Evolutionary conservation across 805 yeast genomes (phyloP).

Genomic region (Starmerella vitae): DNA sequence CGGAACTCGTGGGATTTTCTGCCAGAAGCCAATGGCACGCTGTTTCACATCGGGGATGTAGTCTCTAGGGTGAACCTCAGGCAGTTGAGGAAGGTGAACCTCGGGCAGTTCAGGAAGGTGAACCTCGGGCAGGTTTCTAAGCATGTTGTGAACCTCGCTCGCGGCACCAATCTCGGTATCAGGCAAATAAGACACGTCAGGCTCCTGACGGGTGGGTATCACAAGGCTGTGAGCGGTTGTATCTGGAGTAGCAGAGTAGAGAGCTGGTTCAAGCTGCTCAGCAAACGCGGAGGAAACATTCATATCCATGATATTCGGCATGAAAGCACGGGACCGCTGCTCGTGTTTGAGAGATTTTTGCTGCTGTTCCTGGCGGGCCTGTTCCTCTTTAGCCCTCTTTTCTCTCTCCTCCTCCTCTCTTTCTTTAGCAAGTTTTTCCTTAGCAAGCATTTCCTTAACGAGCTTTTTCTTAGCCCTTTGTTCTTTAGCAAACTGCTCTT

Average conservation of each 20-base stretch:
- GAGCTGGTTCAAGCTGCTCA: slow-evolving; percentile 15
- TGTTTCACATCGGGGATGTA: too few species aligned
- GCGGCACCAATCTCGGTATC: not conserved
- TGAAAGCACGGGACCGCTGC: slow-evolving; percentile 16
- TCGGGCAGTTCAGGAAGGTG: not conserved
- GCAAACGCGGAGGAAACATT: slow-evolving; percentile 15
- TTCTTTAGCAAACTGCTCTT: too few species aligned
- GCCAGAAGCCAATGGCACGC: too few species aligned
- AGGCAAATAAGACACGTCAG: not conserved
- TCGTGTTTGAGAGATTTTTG: too few species aligned
- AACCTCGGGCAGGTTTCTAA: not conserved
- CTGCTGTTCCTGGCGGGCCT: too few species aligned
- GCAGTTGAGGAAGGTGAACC: not conserved
- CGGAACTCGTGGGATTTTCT: not conserved
- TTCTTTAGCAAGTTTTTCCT: too few species aligned
- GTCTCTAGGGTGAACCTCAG: not conserved
- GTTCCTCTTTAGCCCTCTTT: too few species aligned
- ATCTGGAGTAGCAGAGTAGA: slow-evolving; percentile 11
- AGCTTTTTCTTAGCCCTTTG: too few species aligned
- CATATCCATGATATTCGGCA: slow-evolving; percentile 15
- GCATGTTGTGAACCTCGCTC: not conserved
- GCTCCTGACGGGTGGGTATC: not conserved
- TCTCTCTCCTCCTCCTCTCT: too few species aligned
- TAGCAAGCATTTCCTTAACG: too few species aligned
- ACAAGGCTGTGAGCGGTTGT: slow-evolving; percentile 1